Base-by-base conservation (phyloP, 352 stramenopile species). In the Peronospora belbahrii region DNA sequence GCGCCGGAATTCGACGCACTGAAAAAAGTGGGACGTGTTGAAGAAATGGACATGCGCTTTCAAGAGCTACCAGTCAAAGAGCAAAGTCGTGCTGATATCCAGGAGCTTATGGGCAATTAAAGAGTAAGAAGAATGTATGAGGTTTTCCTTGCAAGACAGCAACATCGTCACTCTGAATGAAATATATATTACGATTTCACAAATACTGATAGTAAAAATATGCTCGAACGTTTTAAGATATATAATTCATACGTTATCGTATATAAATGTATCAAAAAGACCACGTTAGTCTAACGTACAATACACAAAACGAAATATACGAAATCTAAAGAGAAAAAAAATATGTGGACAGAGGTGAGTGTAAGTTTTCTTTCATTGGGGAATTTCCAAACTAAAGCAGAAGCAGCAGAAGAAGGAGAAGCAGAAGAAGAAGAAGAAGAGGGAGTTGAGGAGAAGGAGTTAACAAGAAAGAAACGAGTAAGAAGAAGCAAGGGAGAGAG, bases 61-160 rank as follows among this genome's bases (percentile, higher is more conserved):
- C 66, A 83, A 42, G 37, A 67, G 20, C 58, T 85, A 15, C 52
- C 74, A 7, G 48, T 45, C 4, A 49, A 68, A 23, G 61, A 78
- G 17, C 64, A 80, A 44, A 62, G 53, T 20, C 74, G 70, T 39
- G 45, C 59, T 2, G 71, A 85, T 32, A 74, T 85, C 20, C 74
- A 85, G 49, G 34, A 66, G 37, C 55, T 85, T 19, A 57, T 67
- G 44, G 58, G 17, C 20, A 63, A 67, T 55, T 62, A 32, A 60
- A 18, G 19, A 17, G n/a, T n/a, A n/a, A n/a, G n/a, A n/a, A n/a
- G n/a, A n/a, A n/a, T n/a, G n/a, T n/a, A n/a, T n/a, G n/a, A n/a
- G n/a, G n/a, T n/a, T n/a, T n/a, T n/a, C n/a, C n/a, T n/a, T n/a
- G n/a, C n/a, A n/a, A n/a, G n/a, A n/a, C n/a, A n/a, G n/a, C n/a